Conservation (phyloP, 164 flowering plant genomes). For the Pachysandra terminalis region DNA sequence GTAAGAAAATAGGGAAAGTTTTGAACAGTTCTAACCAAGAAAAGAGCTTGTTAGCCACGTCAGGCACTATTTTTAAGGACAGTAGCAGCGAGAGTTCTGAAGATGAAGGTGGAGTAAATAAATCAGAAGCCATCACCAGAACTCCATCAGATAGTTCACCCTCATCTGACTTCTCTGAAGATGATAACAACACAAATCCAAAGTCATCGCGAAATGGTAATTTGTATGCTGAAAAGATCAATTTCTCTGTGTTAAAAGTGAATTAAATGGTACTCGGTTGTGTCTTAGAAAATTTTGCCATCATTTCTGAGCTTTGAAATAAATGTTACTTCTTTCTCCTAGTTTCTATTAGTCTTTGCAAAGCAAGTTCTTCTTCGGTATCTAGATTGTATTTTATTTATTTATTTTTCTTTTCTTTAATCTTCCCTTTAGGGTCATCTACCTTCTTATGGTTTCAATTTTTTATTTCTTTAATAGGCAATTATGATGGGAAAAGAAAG, state of each 20-base stretch:
- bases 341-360: too few relatives aligned
- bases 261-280: not conserved
- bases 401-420: too few relatives aligned
- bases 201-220: conserved; percentile 36
- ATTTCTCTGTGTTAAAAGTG: not conserved
- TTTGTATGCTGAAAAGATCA: not conserved
- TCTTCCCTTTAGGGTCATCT: not conserved
- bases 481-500: conserved; percentile 11
- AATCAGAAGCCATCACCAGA: conserved; percentile 45
- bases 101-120: too few relatives aligned
- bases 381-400: too few relatives aligned
- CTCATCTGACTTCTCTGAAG: conserved; percentile 45
- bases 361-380: too few relatives aligned
- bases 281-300: not conserved
- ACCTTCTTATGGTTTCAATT: too few relatives aligned
- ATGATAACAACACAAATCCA: conserved; percentile 27
- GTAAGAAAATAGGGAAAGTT: conserved; percentile 22
- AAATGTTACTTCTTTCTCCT: too few relatives aligned
- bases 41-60: conserved; percentile 34
- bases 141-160: conserved; percentile 45
- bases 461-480: conserved; percentile 15
- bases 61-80: conserved; percentile 40
- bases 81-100: conserved; percentile 41
- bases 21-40: conserved; percentile 21
- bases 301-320: not conserved